Evolutionary conservation across 2,329 filamentous ascomycete genomes (phyloP), one percentile per base, ranked within the genome.

Genomic region (Monosporascus sp.): DNA sequence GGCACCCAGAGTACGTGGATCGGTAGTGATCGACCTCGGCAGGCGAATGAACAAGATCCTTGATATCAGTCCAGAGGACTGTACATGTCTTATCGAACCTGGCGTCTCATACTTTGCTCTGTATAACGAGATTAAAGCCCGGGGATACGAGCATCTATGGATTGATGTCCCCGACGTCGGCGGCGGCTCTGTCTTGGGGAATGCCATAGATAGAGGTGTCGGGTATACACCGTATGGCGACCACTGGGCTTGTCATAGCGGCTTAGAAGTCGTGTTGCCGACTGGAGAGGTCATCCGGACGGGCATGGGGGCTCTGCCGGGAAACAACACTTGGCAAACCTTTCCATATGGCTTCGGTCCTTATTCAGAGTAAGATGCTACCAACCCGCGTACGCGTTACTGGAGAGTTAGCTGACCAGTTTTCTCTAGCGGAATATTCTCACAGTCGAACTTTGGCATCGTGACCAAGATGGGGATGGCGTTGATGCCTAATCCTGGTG

Each of bases 21-120:
- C 72, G n/a, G 66, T 81, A 0, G 73, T 74, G 3, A 51, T 82
- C 20, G 76, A 81, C 54, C 68, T 82, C n/a, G 79, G 78, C 3
- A 72, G 65, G 39, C 69, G 76, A 41, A 80, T 83, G 79, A 75
- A 77, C 60, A 72, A 70, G 57, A 71, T 83, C 8, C 59, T 83
- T 8, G 69, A 79, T 38, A 72, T 83, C 15, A 74, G 79, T 58
- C 70, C 69, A 0, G 73, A 78, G 17, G 73, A 72, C 42, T 76
- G 74, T 20, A 79, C 71, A 51, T 76, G 71, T 42, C 64, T 83
- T 0, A 71, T 83, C 5, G 79, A 83, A 60, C 80, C 80, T 0
- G 80, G 80, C 1, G 80, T 83, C 0, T 77, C 78, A 0, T 82
- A 75, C 59, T 73, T 75, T 51, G 72, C 72, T 27, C 66, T 83